Percentiles rank a stretch among this genome's conserved stretches.
phyloP scores from a whole-genome alignment of 306 rosid species.

The Gastrolobium villosum region DNA sequence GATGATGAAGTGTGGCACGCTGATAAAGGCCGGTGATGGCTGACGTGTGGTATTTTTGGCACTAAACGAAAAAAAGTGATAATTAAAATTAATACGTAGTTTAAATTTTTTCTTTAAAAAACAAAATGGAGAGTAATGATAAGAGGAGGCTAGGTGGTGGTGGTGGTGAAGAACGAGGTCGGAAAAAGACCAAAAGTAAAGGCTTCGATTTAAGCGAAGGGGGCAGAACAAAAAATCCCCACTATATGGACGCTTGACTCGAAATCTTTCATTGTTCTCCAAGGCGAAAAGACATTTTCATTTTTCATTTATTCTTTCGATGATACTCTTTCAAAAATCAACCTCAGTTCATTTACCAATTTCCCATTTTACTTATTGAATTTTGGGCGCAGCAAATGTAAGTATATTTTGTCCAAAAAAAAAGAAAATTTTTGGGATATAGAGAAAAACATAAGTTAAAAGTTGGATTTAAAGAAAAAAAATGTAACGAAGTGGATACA shows the following conservation, averaged over 20 bases:
- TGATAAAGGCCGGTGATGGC: background rate
- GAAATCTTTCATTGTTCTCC: slow-evolving; percentile 49
- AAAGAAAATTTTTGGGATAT: too few relatives aligned
- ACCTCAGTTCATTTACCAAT: background rate
- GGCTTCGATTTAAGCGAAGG: slow-evolving; percentile 60
- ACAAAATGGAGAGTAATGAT: background rate
- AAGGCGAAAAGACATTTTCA: background rate
- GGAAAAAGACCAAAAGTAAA: slow-evolving; percentile 48
- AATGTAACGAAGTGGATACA: too few relatives aligned
- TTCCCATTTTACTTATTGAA: background rate
- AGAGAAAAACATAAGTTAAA: too few relatives aligned
- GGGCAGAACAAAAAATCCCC: background rate
- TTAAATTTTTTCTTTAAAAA: background rate
- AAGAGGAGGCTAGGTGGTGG: slow-evolving; percentile 35
- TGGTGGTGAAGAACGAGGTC: slow-evolving; percentile 49
- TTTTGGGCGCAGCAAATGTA: too few relatives aligned
- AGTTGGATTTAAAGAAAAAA: too few relatives aligned
- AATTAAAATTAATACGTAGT: background rate
- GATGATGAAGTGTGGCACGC: too few relatives aligned
- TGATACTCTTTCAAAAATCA: slow-evolving; percentile 9
- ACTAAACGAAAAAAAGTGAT: background rate
- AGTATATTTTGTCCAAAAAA: too few relatives aligned
- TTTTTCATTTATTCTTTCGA: slow-evolving; percentile 46
- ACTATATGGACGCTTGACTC: slow-evolving; percentile 6
- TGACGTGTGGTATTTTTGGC: background rate